Evolutionary conservation across 2,329 filamentous ascomycete genomes (phyloP).

Genomic region (Clathrospora elynae): DNA sequence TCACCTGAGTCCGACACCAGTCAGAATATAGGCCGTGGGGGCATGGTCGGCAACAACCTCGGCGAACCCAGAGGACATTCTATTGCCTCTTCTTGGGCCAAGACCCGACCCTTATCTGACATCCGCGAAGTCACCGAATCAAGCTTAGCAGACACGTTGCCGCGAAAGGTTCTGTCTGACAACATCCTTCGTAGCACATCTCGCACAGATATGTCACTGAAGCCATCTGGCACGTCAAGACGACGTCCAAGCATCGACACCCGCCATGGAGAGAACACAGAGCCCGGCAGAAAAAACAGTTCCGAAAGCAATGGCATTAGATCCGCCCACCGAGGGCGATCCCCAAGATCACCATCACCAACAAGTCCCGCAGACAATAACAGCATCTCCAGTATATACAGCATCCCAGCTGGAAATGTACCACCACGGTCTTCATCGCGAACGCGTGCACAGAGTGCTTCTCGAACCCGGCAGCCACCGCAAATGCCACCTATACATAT

Average conservation of each 20-base stretch:
- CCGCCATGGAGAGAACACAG: slow-evolving; percentile 35
- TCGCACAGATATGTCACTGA: slow-evolving; percentile 37
- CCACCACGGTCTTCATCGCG: slow-evolving; percentile 55
- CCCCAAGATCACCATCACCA: slow-evolving; percentile 43
- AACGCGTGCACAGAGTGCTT: slow-evolving; percentile 32
- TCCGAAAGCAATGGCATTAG: slow-evolving; percentile 35
- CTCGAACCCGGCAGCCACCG: slow-evolving; percentile 26
- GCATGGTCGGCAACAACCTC: slow-evolving; percentile 34
- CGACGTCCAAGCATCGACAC: slow-evolving; percentile 39
- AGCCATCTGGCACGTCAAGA: slow-evolving; percentile 39
- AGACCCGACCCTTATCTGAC: slow-evolving; percentile 54
- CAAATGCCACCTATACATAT: slow-evolving; percentile 23
- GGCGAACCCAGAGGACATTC: slow-evolving; percentile 34
- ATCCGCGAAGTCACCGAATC: slow-evolving; percentile 58
- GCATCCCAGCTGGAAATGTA: slow-evolving; percentile 52
- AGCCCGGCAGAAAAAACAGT: slow-evolving; percentile 37
- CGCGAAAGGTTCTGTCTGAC: slow-evolving; percentile 34
- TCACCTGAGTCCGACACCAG: slow-evolving; percentile 17
- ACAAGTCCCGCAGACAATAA: slow-evolving; percentile 41
- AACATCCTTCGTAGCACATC: slow-evolving; percentile 32
- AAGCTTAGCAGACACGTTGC: slow-evolving; percentile 50
- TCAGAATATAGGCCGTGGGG: slow-evolving; percentile 22
- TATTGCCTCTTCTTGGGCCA: slow-evolving; percentile 38
- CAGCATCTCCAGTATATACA: slow-evolving; percentile 53
- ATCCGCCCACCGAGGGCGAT: slow-evolving; percentile 31